These are phyloP conservation scores for Sphaerosporella brunnea DNA, from an alignment of 495 filamentous ascomycete species.

Conservation along the genomic window DNA sequence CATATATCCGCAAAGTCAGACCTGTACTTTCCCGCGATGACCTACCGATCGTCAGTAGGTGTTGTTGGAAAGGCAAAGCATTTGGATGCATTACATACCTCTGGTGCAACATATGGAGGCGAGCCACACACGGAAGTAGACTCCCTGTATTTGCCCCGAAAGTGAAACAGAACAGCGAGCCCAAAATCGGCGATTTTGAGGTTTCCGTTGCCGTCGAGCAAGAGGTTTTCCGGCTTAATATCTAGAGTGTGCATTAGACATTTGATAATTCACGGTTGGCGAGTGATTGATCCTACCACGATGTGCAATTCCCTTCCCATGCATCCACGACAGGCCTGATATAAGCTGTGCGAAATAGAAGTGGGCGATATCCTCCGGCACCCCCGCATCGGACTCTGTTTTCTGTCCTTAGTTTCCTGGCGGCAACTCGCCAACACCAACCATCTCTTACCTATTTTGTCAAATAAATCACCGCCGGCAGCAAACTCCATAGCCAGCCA, in stretches of 20 bases:
- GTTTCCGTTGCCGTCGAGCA: conserved; percentile 63
- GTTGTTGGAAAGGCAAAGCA: conserved; percentile 5
- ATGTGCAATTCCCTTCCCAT: conserved; percentile 77
- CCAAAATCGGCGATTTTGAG: conserved; percentile 97
- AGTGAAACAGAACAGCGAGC: conserved; percentile 79
- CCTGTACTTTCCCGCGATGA: conserved; percentile 39
- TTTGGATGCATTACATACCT: conserved; percentile 54
- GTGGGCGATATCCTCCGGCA: conserved; percentile 81
- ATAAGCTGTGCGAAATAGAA: conserved; percentile 90
- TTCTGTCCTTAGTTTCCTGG: neutral
- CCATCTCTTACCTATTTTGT: conserved; percentile 74
- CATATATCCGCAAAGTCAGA: conserved; percentile 83
- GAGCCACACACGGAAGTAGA: conserved; percentile 85
- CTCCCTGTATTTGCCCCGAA: conserved; percentile 60
- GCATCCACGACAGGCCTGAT: conserved; percentile 81
- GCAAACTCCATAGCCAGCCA: conserved; percentile 99
- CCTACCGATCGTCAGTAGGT: conserved; percentile 7
- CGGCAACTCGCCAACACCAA: neutral
- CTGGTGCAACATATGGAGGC: conserved; percentile 91
- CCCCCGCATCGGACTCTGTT: conserved; percentile 73
- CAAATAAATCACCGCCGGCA: conserved; percentile 90
- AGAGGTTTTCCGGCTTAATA: conserved; percentile 82
- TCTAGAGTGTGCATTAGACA: conserved; percentile 29
- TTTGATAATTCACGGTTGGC: neutral
- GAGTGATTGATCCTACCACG: too few relatives aligned